Conservation (phyloP, 306 rosid genomes). For the Parietaria judaica region DNA sequence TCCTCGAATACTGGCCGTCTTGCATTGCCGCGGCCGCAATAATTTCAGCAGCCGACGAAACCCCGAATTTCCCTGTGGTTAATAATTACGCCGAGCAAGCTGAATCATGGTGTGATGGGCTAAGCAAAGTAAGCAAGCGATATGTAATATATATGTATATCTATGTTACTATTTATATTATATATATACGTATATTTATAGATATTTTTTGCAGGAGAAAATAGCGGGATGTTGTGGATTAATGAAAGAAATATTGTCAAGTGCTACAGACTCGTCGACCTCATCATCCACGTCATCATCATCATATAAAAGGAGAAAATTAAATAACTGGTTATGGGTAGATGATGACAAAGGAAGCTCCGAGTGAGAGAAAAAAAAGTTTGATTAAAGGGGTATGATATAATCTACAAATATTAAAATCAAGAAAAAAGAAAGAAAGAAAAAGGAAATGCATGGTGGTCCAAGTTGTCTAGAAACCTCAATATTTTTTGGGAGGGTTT, state of each 20-base stretch:
- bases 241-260: conserved; percentile 64
- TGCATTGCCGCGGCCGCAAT: conserved; percentile 93
- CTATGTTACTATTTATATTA: not conserved
- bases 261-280: conserved; percentile 34
- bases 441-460: conserved; percentile 35
- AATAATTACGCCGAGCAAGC: conserved; percentile 57
- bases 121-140: conserved; percentile 62
- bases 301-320: conserved; percentile 69
- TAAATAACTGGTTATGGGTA: conserved; percentile 58
- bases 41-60: conserved; percentile 74
- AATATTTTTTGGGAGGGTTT: conserved; percentile 44
- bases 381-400: not conserved
- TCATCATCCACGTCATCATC: conserved; percentile 41
- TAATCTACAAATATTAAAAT: not conserved
- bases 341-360: conserved; percentile 72
- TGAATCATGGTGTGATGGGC: conserved; percentile 89
- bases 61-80: conserved; percentile 62
- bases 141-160: not conserved
- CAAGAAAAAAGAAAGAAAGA: conserved; percentile 7
- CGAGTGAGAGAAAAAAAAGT: conserved; percentile 24
- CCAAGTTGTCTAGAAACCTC: conserved; percentile 57
- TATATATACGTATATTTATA: conserved; percentile 6
- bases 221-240: conserved; percentile 66
- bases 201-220: conserved; percentile 56
- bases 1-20: conserved; percentile 91